These are phyloP conservation scores for Sporothrix mexicana DNA, from an alignment of 2,329 filamentous ascomycete genomes.

Conservation along the genomic window DNA sequence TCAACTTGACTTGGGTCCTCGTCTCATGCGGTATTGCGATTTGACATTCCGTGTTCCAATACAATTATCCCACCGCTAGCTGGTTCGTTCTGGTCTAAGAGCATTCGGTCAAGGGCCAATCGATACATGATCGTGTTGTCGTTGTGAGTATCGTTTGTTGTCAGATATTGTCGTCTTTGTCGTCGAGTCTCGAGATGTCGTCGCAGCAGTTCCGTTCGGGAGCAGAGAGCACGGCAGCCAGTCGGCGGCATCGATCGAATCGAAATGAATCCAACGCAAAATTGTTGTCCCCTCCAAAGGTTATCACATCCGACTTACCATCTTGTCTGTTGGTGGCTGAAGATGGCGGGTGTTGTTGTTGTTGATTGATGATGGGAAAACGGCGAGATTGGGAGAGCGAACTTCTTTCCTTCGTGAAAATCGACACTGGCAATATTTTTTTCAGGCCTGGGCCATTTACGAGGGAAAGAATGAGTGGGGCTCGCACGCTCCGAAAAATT, in stretches of 20 bases:
- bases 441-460: slow-evolving; percentile 30
- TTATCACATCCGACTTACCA: slow-evolving; percentile 37
- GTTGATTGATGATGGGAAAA: slow-evolving; percentile 32
- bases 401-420: slow-evolving; percentile 31
- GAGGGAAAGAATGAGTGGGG: slow-evolving; percentile 29
- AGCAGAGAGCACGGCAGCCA: not conserved
- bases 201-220: slow-evolving; percentile 5
- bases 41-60: not conserved
- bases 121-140: not conserved
- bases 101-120: not conserved
- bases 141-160: not conserved
- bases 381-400: slow-evolving; percentile 32
- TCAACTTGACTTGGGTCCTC: not conserved
- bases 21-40: not conserved
- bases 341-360: slow-evolving; percentile 36
- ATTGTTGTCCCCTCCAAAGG: not conserved
- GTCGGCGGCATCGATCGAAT: slow-evolving; percentile 18
- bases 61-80: not conserved
- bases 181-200: slow-evolving; percentile 21
- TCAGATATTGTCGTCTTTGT: not conserved
- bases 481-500: slow-evolving; percentile 32
- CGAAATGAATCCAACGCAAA: not conserved
- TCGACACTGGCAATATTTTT: slow-evolving; percentile 37
- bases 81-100: not conserved
- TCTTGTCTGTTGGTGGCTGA: slow-evolving; percentile 37